Evolutionary conservation across 129 eudicot genomes (phyloP), one percentile per base, ranked within the genome.

Genomic region (Helichrysum umbraculigerum): DNA sequence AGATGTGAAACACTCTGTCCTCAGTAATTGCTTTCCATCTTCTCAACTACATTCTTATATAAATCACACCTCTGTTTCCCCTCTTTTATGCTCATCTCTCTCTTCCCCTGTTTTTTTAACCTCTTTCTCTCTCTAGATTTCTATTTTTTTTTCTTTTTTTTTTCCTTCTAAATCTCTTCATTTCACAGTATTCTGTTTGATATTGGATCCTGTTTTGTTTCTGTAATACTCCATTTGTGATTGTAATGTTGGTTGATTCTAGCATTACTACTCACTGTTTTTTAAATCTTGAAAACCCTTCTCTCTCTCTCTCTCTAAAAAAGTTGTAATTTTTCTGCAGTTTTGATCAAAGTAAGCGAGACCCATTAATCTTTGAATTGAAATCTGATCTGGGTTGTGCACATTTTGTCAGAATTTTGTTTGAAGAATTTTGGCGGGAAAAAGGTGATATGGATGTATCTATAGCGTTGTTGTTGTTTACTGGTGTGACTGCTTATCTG

Each of bases 21-120:
- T 80, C 82, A 84, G 73, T 86, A 39, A 91, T 91, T 83, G 87
- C 94, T 47, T 57, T 60, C 72, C 79, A 69, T 76, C 72, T 65
- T 66, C 81, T 82, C 78, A 85, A 79, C 93, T 78, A 73, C 75
- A 88, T 79, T 79, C 85, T 86, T 90, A 90, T 90, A 90, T 90
- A 90, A 85, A 90, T 81, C 72, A 70, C 83, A 79, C 86, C 78
- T 52, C 59, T 30, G 9, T 42, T 72, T 79, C 79, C 39, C 11
- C 59, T 76, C 44, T 64, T 72, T 59, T 68, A 54, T 73, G 66
- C 76, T 79, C 83, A 83, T 64, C 33, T 57, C 72, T 65, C 83
- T 75, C 70, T 30, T 30, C 64, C 68, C 63, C 74, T 78, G 75
- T 81, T 34, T 25, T 72, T 59, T 12, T 47, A 47, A 47, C 54